Percentiles rank a stretch among this genome's conserved stretches.
phyloP scores from a whole-genome alignment of 306 rosid genomes.

The Betula pendula region DNA sequence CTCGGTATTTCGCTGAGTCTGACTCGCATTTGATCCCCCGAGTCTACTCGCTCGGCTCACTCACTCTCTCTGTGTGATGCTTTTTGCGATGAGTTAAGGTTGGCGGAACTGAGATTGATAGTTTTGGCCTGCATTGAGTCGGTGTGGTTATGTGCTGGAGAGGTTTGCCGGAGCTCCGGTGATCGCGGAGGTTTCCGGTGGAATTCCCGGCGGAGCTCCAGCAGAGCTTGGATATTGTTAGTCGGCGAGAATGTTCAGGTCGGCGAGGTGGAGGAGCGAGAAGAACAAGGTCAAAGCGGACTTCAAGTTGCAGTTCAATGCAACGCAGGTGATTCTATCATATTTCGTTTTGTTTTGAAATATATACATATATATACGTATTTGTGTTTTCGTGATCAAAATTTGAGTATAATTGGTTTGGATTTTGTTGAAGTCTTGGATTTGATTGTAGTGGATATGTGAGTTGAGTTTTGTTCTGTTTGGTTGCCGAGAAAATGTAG shows the following conservation, averaged over 20 bases:
- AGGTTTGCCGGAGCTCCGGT: conserved; percentile 21
- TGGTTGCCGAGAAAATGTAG: conserved; percentile 32
- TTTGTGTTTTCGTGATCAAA: not conserved
- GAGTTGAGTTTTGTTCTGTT: conserved; percentile 28
- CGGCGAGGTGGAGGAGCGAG: conserved; percentile 88
- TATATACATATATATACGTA: not conserved
- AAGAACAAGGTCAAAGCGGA: conserved; percentile 72
- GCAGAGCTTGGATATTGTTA: conserved; percentile 21
- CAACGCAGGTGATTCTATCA: conserved; percentile 57
- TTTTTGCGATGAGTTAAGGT: conserved; percentile 24
- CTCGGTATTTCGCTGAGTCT: conserved; percentile 17
- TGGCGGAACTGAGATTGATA: conserved; percentile 8
- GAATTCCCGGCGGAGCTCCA: conserved; percentile 21
- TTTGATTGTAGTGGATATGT: not conserved
- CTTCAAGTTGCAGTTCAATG: conserved; percentile 80
- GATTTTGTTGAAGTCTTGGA: conserved; percentile 20
- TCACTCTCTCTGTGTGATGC: conserved; percentile 11
- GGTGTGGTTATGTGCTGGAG: conserved; percentile 19
- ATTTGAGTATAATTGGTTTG: not conserved
- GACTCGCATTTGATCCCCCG: conserved; percentile 23
- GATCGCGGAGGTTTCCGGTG: conserved; percentile 30
- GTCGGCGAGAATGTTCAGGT: conserved; percentile 69
- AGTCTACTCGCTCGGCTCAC: conserved; percentile 1
- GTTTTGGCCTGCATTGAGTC: conserved; percentile 29
- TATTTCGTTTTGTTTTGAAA: not conserved